Evolutionary conservation across 2,329 filamentous ascomycete genomes (phyloP).

Genomic region (Botrytis deweyae): DNA sequence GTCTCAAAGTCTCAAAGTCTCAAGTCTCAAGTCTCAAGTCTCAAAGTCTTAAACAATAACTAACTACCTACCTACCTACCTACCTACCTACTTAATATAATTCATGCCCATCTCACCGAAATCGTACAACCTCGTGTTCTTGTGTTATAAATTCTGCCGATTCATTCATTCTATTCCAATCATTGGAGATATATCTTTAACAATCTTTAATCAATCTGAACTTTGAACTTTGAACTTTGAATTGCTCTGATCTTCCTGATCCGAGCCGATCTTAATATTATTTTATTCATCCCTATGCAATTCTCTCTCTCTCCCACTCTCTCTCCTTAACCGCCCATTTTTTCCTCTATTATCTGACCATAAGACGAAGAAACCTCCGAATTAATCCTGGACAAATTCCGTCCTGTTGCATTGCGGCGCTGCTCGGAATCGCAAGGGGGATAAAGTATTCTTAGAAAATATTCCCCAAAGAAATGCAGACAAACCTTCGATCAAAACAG

Average conservation of each 20-base stretch:
- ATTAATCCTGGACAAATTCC: background rate
- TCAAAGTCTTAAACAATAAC: background rate
- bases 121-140: slow-evolving; percentile 15
- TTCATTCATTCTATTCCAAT: slow-evolving; percentile 9
- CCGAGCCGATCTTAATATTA: background rate
- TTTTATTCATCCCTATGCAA: background rate
- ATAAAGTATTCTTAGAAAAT: background rate
- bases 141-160: slow-evolving; percentile 17
- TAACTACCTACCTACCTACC: background rate
- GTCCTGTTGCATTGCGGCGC: slow-evolving; percentile 7
- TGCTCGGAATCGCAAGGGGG: background rate
- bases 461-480: slow-evolving; percentile 10
- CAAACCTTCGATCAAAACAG: slow-evolving; percentile 3
- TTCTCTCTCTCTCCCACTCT: background rate
- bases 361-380: background rate
- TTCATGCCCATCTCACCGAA: slow-evolving; percentile 10
- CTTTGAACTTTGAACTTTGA: background rate
- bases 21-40: background rate
- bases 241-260: background rate
- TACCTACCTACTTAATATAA: background rate
- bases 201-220: background rate
- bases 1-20: background rate
- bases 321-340: background rate
- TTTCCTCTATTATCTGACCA: background rate
- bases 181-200: background rate